Conservation (phyloP, 176 grass and related monocot genomes). For the Sorghum bicolor region DNA sequence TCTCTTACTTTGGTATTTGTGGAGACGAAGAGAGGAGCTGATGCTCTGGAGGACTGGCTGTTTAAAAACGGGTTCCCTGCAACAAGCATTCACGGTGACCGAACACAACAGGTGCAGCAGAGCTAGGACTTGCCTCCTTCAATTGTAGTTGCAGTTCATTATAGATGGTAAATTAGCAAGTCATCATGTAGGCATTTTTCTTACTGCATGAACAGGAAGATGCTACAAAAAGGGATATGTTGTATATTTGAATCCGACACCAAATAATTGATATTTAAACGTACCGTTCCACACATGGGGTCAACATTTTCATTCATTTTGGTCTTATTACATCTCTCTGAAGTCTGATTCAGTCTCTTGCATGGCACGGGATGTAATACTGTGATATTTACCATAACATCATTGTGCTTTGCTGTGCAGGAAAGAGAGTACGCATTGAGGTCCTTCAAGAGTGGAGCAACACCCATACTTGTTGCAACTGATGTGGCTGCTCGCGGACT, state of each 20-base stretch:
- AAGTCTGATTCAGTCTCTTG: background rate
- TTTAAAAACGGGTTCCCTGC: conserved; percentile 88
- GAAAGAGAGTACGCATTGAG: conserved; percentile 78
- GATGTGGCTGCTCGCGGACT: conserved; percentile 92
- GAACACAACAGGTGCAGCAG: conserved; percentile 67
- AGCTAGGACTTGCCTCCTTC: background rate
- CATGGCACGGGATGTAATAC: background rate
- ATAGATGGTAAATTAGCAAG: background rate
- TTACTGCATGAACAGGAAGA: background rate
- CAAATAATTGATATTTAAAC: background rate
- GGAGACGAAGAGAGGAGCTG: conserved; percentile 94
- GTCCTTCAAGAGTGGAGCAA: conserved; percentile 82
- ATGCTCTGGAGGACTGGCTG: conserved; percentile 92
- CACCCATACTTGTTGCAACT: conserved; percentile 85
- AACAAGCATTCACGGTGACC: conserved; percentile 93
- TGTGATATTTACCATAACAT: background rate
- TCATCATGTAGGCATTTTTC: background rate
- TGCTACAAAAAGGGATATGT: background rate
- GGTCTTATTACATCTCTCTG: background rate
- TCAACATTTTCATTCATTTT: background rate
- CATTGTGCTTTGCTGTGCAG: conserved; percentile 32
- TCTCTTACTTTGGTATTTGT: conserved; percentile 89
- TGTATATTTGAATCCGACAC: background rate
- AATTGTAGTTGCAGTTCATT: background rate
- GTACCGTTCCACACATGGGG: background rate